Conservation (phyloP, 140 eudicot genomes). For the Anethum foeniculum region DNA sequence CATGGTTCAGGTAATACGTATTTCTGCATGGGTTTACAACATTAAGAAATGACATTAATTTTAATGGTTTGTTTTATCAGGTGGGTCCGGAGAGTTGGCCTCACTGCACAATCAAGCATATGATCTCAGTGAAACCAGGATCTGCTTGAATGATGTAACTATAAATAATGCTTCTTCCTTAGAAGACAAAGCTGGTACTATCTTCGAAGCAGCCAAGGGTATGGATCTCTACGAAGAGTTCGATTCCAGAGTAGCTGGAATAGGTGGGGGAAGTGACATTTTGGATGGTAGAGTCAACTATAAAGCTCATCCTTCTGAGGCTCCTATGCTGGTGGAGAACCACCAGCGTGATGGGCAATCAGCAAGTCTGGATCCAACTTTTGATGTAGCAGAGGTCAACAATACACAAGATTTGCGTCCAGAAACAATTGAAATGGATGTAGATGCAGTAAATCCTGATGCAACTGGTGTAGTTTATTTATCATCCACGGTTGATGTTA, state of each 20-base stretch:
- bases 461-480: slow-evolving; percentile 21
- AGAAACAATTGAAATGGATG: slow-evolving; percentile 29
- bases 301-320: slow-evolving; percentile 24
- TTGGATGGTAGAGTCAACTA: slow-evolving; percentile 18
- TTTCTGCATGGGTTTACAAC: background rate
- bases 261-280: slow-evolving; percentile 21
- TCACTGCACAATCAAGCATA: slow-evolving; percentile 55
- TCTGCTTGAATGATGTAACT: slow-evolving; percentile 23
- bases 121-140: slow-evolving; percentile 46
- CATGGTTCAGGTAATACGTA: background rate
- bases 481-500: slow-evolving; percentile 17
- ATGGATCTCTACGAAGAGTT: slow-evolving; percentile 16
- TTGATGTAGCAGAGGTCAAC: slow-evolving; percentile 21
- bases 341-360: slow-evolving; percentile 22
- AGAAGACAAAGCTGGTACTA: background rate
- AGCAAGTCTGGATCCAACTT: slow-evolving; percentile 13
- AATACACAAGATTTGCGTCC: slow-evolving; percentile 19
- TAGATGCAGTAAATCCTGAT: slow-evolving; percentile 20
- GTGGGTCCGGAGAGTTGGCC: slow-evolving; percentile 45
- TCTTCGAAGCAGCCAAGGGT: slow-evolving; percentile 15
- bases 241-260: slow-evolving; percentile 21
- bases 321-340: slow-evolving; percentile 19
- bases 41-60: background rate
- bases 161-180: slow-evolving; percentile 14
- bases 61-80: slow-evolving; percentile 25